Evolutionary conservation across 1,284 basidiomycete species (phyloP), one percentile per base, ranked within the genome.

Genomic region (Tylopilus sp.): DNA sequence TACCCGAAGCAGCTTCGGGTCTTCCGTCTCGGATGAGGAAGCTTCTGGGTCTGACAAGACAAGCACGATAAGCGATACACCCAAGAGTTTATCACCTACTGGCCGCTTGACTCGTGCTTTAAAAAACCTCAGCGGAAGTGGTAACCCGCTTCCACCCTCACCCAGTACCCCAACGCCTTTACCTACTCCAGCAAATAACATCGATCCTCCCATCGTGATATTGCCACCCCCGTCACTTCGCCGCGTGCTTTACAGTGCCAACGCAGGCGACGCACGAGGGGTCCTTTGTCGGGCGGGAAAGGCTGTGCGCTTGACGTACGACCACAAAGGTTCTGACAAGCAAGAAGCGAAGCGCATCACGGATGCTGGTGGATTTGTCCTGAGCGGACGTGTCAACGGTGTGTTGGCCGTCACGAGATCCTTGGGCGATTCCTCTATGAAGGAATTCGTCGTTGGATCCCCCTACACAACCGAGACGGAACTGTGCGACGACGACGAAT

Each of bases 381-480:
- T 99, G 89, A 97, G 97, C 64, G 95, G 96, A 54, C 85, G 97
- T 10, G 97, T 99, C 29, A 98, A 98, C 60, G 95, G 92, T 34
- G 95, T 99, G 10, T 75, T 99, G 48, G 95, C 94, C 9, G 97
- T 99, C 16, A 99, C 97, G 15, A 79, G 97, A 43, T 96, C 93
- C 57, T 74, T 99, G 37, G 97, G 97, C 40, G 97, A 99, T 66
- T 89, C 92, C 0, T 91, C 93, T 7, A 99, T 99, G 96, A 99
- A 99, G 71, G 96, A 99, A 63, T 99, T 97, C 65, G 96, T 99
- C 8, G 96, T 99, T 37, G 97, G 97, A 1, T 82, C 92, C 31
- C 97, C 97, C 10, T 99, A 97, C 69, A 99, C 97, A 13, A 99
- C 97, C 15, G 94, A 98, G 69, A 98, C 96, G 6, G 85, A 87